phyloP scores from a whole-genome alignment of 257 asterid species.

The Nicotiana benthamiana region DNA sequence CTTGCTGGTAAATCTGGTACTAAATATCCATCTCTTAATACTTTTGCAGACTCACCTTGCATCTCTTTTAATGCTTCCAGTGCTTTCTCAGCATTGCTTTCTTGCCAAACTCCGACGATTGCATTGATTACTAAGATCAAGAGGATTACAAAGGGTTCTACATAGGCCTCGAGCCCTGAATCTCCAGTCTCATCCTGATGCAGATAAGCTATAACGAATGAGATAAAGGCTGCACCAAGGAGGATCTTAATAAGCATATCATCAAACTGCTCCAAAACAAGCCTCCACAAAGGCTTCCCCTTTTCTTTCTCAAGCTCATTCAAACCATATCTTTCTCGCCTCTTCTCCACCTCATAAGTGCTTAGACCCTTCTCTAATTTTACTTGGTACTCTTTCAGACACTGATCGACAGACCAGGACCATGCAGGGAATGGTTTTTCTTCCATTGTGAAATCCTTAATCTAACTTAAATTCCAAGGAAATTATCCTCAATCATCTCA shows the following conservation, averaged over 20 bases:
- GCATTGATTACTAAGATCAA: constrained; percentile 54
- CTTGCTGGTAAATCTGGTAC: constrained; percentile 49
- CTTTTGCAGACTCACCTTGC: constrained; percentile 53
- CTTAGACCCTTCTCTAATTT: constrained; percentile 62
- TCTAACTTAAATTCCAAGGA: constrained; percentile 11
- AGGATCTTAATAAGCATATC: constrained; percentile 73
- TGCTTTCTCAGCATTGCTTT: constrained; percentile 63
- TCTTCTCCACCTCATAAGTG: constrained; percentile 49
- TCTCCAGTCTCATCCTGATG: constrained; percentile 40
- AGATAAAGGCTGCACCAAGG: constrained; percentile 60
- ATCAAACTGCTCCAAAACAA: constrained; percentile 67
- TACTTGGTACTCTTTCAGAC: constrained; percentile 58
- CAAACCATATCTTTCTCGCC: constrained; percentile 51
- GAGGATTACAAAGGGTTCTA: constrained; percentile 61
- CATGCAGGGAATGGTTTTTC: constrained; percentile 57
- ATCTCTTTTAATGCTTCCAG: constrained; percentile 62
- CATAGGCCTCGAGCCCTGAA: constrained; percentile 46
- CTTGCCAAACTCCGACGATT: constrained; percentile 72
- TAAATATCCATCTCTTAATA: constrained; percentile 47
- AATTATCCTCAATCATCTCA: constrained; percentile 20
- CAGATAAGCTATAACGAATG: constrained; percentile 56
- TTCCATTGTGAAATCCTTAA: constrained; percentile 9
- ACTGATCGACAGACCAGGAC: constrained; percentile 66
- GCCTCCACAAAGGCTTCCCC: constrained; percentile 68
- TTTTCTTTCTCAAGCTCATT: constrained; percentile 70